Percentiles rank a stretch among this genome's conserved stretches.
phyloP scores from a whole-genome alignment of 352 stramenopile genomes.

The Phytophthora idaei region DNA sequence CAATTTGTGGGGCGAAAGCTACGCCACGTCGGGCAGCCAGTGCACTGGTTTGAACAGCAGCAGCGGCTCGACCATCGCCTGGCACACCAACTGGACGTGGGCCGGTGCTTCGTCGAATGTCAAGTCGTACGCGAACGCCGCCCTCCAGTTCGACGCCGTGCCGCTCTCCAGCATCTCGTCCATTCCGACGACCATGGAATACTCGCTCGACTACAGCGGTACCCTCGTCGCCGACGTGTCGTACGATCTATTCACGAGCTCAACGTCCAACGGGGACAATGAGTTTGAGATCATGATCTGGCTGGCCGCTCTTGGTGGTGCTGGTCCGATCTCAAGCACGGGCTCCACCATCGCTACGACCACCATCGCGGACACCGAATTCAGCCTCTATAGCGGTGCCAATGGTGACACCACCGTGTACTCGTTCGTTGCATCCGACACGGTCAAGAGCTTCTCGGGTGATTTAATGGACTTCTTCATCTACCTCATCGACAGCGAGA shows the following conservation, averaged over 20 bases:
- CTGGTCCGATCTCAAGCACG: slow-evolving; percentile 35
- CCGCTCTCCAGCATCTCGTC: slow-evolving; percentile 38
- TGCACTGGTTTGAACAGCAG: slow-evolving; percentile 41
- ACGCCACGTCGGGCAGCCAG: slow-evolving; percentile 39
- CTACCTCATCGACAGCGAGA: slow-evolving; percentile 30
- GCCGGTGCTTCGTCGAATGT: slow-evolving; percentile 31
- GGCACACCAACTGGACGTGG: slow-evolving; percentile 47
- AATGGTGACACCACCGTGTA: slow-evolving; percentile 37
- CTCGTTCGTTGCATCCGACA: slow-evolving; percentile 37
- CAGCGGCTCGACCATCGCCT: slow-evolving; percentile 34
- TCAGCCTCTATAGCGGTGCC: slow-evolving; percentile 34
- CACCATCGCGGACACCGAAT: slow-evolving; percentile 20
- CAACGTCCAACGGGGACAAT: slow-evolving; percentile 28
- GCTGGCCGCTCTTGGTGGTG: slow-evolving; percentile 34
- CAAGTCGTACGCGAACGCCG: slow-evolving; percentile 48
- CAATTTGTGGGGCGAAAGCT: slow-evolving; percentile 37
- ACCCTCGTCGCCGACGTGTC: slow-evolving; percentile 37
- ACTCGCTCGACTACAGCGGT: slow-evolving; percentile 35
- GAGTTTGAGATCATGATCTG: slow-evolving; percentile 51
- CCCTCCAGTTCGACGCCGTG: slow-evolving; percentile 32
- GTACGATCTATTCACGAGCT: slow-evolving; percentile 44
- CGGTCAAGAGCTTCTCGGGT: slow-evolving; percentile 30
- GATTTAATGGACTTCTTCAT: slow-evolving; percentile 35
- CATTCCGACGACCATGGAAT: slow-evolving; percentile 39
- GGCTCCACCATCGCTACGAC: slow-evolving; percentile 29